Conservation (phyloP, 106 monocot genomes). For the Chionographis japonica region DNA sequence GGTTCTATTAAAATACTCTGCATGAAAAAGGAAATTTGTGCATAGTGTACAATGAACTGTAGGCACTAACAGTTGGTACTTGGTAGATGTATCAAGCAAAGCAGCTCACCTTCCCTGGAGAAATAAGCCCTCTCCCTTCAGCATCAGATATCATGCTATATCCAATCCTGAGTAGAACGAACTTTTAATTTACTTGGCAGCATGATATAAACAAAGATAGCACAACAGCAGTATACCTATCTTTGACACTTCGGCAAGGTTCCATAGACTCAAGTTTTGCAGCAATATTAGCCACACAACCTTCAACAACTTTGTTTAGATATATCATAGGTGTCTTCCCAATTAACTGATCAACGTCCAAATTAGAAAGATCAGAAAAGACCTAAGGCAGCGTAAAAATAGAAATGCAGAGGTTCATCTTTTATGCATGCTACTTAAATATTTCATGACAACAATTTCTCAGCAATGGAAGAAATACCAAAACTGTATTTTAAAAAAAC, state of each 20-base stretch:
- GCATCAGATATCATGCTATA: constrained; percentile 92
- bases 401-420: background rate
- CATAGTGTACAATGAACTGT: background rate
- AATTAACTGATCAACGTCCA: constrained; percentile 50
- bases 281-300: constrained; percentile 93
- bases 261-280: constrained; percentile 99
- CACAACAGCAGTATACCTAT: constrained; percentile 44
- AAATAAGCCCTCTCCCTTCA: constrained; percentile 78
- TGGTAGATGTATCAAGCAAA: background rate
- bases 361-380: background rate
- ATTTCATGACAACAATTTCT: constrained; percentile 3
- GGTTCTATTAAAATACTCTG: constrained; percentile 89
- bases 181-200: background rate
- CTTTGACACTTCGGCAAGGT: constrained; percentile 95
- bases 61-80: background rate
- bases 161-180: constrained; percentile 56
- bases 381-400: background rate
- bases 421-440: background rate
- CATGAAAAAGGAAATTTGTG: constrained; percentile 4
- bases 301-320: constrained; percentile 85
- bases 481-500: background rate
- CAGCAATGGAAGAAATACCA: too few relatives aligned
- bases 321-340: constrained; percentile 96
- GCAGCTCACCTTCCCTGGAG: constrained; percentile 55
- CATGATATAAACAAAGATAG: background rate